Base-by-base conservation (phyloP, 202 grass and related monocot species). In the Carex arenaria region DNA sequence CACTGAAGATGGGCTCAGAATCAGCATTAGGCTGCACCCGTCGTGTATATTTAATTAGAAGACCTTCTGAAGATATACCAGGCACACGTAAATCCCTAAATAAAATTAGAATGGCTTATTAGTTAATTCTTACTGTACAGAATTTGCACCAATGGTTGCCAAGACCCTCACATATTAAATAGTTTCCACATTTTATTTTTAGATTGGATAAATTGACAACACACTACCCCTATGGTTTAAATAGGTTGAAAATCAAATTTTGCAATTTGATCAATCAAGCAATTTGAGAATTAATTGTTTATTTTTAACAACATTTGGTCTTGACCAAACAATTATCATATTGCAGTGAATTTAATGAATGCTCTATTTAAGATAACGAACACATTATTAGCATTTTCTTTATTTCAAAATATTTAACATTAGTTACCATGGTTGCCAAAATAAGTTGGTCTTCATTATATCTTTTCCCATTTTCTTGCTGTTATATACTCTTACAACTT, bases 1-100 rank as follows among this genome's bases (percentile, higher is more conserved):
- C 88, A 67, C 87, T 95, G 36, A 98, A 98, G 87, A 90, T 90
- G 17, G 95, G 93, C 11, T 93, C 95, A 0, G 67, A 80, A 6
- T 95, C 91, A 65, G 95, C 88, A 8, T 52, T 93, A 81, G 93
- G 90, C 22, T 98, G 95, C 3, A 84, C 91, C 88, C 86, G 86
- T 90, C 95, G 88, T 17, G 95, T 91, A 56, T 95, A 93, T 87
- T 98, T 98, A 43, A 95, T 95, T 32, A 98, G 92, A 87, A 98
- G 82, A 47, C 95, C 93, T 95, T 98, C 95, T 15, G 84, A 93
- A 61, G 95, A 98, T 1, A 86, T 30, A 61, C 89, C 93, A 22
- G 95, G 93, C 22, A 92, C 59, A 1, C 85, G 64, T 85, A 95
- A 82, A 67, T 95, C 88, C 88, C 95, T 98, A 76, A 7, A 79